Conservation (phyloP, 371 early-diverging fungal genomes). For the Rhizopus arrhizus region DNA sequence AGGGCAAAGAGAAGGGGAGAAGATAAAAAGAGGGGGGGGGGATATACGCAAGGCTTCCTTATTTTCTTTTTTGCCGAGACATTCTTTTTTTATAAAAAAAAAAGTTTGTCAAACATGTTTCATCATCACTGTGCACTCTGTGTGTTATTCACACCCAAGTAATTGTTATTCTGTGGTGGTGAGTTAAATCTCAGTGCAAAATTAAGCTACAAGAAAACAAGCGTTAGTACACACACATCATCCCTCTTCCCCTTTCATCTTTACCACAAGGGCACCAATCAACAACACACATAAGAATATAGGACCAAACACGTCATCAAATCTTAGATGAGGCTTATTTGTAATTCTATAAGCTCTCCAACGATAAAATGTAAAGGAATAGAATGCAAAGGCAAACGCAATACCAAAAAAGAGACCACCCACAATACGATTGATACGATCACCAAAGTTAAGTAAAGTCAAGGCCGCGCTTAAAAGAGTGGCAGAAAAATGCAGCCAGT, state of each 20-base stretch:
- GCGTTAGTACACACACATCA: background rate
- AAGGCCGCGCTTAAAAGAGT: constrained; percentile 65
- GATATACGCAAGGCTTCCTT: too few species aligned
- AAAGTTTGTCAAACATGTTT: background rate
- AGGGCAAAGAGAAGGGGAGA: too few species aligned
- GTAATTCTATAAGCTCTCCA: constrained; percentile 75
- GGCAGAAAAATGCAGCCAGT: constrained; percentile 73
- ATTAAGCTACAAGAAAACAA: constrained; percentile 24
- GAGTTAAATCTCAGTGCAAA: constrained; percentile 25
- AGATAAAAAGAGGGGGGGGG: too few species aligned
- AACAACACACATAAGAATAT: constrained; percentile 81
- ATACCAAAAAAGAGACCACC: constrained; percentile 77
- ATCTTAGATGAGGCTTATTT: constrained; percentile 55
- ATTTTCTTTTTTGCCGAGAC: too few species aligned
- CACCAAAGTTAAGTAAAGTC: constrained; percentile 79
- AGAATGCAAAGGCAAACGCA: constrained; percentile 71
- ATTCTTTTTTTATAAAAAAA: too few species aligned
- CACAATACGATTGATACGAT: constrained; percentile 56
- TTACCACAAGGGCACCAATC: constrained; percentile 76
- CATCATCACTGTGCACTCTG: background rate
- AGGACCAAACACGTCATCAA: constrained; percentile 72
- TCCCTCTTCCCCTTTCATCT: constrained; percentile 39
- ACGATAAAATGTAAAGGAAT: constrained; percentile 82
- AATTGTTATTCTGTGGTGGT: constrained; percentile 9
- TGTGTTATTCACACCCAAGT: constrained; percentile 22